Base-by-base conservation (phyloP, 1,284 basidiomycete genomes). In the Anthracocystis setariae region DNA sequence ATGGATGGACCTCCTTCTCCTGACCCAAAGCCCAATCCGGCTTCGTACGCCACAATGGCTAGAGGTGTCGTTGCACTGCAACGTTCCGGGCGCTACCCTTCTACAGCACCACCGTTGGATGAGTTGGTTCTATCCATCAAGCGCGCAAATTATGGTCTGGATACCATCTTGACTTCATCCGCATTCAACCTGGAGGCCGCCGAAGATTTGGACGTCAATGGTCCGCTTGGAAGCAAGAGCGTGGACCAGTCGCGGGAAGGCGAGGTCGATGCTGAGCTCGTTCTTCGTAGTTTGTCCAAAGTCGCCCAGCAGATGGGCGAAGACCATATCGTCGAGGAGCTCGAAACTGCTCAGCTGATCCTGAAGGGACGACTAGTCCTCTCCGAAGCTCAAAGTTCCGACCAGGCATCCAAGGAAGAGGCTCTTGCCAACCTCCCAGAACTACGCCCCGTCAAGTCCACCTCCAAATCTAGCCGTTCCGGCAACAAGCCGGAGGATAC, bases 11-110 rank as follows among this genome's bases (percentile, higher is more conserved):
- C 63, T 20, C 63, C 57, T 32, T 62, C 55, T 13, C 59, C 67
- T 3, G 80, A 79, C 33, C 76, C 76, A 3, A 46, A 33, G 1
- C 80, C 78, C 9, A 74, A 76, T 32, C 62, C 73, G 9, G 66
- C 65, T 21, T 69, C 80, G 9, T 65, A 71, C 35, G 75, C 73
- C 23, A 69, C 69, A 38, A 74, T 80, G 75, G 68, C 74, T 27
- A 63, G 68, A 15, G 79, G 79, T 40, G 56, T 81, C 20, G 73
- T 74, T 17, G 74, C 69, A 8, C 39, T 80, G 23, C 53, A 67
- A 57, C 61, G 58, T 18, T 48, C 58, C 20, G 53, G 62, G 4
- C 47, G 64, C 13, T 75, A 77, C 38, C 73, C 78, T 8, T 53
- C 52, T 29, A 59, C 48, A n/a, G 54, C 56, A 32, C 68, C 66